Conservation (phyloP, 768 basidiomycete genomes). For the Favolaschia claudopus region DNA sequence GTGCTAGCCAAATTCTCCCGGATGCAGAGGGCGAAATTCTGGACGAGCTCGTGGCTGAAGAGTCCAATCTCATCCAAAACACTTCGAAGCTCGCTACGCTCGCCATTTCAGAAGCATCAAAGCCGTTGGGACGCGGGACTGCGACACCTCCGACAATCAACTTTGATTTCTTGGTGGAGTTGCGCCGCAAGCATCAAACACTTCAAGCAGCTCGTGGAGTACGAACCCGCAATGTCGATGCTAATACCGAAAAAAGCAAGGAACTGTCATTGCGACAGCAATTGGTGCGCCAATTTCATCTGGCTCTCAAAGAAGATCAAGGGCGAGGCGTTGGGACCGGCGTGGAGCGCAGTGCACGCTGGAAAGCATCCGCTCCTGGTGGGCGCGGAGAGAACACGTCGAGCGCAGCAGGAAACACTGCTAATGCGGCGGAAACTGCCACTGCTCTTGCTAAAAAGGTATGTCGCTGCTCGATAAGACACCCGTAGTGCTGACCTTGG, state of each 20-base stretch:
- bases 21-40: background rate
- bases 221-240: no score
- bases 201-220: constrained; percentile 20
- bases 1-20: no score
- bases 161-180: constrained; percentile 13
- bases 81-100: background rate
- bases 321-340: background rate
- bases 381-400: no score
- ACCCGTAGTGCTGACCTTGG: no score
- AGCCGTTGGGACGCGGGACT: background rate
- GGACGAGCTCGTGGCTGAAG: background rate
- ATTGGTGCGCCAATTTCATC: background rate
- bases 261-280: no score
- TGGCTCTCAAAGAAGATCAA: constrained; percentile 1
- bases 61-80: no score
- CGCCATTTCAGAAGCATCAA: background rate
- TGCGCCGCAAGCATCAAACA: constrained; percentile 20
- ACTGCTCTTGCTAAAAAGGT: constrained; percentile 3
- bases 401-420: background rate
- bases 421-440: background rate
- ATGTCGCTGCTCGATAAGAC: background rate
- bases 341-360: background rate
- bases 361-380: no score
- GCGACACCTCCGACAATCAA: background rate
- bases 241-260: no score